phyloP scores from a whole-genome alignment of 1,284 basidiomycete species.

The Cutaneotrichosporon sp. region DNA sequence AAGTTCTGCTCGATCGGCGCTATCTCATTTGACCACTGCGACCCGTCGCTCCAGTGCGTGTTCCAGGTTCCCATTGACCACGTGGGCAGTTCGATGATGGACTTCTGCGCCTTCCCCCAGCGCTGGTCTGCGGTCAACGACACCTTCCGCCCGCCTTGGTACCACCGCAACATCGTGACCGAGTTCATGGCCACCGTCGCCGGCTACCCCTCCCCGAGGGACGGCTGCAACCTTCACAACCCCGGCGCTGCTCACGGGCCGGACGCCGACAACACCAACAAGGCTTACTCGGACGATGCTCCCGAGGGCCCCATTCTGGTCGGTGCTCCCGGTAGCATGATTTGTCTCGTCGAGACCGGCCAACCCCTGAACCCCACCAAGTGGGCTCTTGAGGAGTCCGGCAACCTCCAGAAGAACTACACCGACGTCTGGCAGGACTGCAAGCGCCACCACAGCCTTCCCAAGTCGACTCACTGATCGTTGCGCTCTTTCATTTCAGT shows the following conservation, averaged over 20 bases:
- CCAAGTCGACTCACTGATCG: conserved; percentile 4
- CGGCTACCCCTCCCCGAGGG: conserved; percentile 15
- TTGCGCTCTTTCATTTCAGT: too few species aligned
- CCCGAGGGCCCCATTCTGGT: conserved; percentile 5
- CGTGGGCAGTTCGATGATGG: conserved; percentile 54
- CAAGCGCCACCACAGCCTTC: conserved; percentile 7
- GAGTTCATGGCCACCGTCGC: conserved; percentile 24
- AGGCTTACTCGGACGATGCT: conserved; percentile 4
- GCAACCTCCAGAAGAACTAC: conserved; percentile 31
- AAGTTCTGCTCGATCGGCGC: conserved; percentile 64
- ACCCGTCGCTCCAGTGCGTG: conserved; percentile 38
- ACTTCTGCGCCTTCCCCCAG: conserved; percentile 24
- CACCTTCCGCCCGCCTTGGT: conserved; percentile 51
- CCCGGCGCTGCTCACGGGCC: conserved; percentile 34
- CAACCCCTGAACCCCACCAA: conserved; percentile 4
- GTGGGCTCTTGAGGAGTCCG: conserved; percentile 24
- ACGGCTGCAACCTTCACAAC: conserved; percentile 31
- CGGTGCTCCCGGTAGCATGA: neutral
- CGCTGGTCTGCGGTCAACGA: conserved; percentile 42
- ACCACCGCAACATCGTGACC: conserved; percentile 57
- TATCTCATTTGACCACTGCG: conserved; percentile 54
- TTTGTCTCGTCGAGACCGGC: conserved; percentile 8
- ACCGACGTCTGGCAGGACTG: conserved; percentile 15
- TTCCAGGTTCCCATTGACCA: conserved; percentile 49
- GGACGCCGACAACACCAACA: conserved; percentile 16